Conservation (phyloP, 106 monocot genomes). For the Iris macrosiphon region DNA sequence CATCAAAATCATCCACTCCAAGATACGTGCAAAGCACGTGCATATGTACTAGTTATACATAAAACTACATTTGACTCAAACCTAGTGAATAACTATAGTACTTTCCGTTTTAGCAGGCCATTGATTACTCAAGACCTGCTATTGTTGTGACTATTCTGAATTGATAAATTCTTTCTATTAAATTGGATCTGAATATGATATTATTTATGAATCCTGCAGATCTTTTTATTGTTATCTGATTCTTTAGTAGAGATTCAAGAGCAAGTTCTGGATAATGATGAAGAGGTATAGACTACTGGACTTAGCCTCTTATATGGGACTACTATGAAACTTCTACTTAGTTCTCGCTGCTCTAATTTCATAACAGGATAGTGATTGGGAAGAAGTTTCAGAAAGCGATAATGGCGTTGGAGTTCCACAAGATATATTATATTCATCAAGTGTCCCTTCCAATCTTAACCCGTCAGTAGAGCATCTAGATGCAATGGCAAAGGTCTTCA, state of each 20-base stretch:
- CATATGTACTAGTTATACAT: no score
- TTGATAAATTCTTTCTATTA: background rate
- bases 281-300: conserved; percentile 1
- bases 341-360: background rate
- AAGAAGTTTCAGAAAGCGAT: conserved; percentile 36
- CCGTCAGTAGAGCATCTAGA: conserved; percentile 62
- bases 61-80: no score
- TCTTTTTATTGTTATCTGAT: conserved; percentile 72
- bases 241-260: conserved; percentile 75
- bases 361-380: conserved; percentile 82
- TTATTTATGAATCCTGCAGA: conserved; percentile 40
- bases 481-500: conserved; percentile 71
- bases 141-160: no score
- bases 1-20: no score
- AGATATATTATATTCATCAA: conserved; percentile 45
- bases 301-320: background rate
- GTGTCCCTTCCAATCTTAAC: conserved; percentile 30
- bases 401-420: conserved; percentile 9
- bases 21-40: no score
- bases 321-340: background rate
- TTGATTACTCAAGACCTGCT: no score
- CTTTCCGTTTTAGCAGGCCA: no score
- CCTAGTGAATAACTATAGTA: no score
- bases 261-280: conserved; percentile 42
- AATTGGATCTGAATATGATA: no score